Base-by-base conservation (phyloP, 345 rosid species). In the Jatropha curcas region DNA sequence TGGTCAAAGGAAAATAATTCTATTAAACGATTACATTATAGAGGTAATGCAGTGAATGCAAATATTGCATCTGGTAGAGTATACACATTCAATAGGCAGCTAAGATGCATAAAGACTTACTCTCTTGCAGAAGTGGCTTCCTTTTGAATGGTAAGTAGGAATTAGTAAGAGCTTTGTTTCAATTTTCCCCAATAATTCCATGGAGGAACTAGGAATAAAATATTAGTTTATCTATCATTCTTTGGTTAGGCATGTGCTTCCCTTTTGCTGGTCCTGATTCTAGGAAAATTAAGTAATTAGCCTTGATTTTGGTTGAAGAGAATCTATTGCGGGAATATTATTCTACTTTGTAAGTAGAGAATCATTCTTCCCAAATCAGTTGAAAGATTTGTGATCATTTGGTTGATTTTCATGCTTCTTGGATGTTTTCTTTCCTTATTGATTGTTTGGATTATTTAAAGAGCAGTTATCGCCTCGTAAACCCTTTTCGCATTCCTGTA, bases 51-150 rank as follows among this genome's bases (percentile, higher is more conserved):
- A 25, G 87, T 76, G 56, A 60, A 76, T 17, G 73, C 84, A 35
- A 59, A 53, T 33, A 68, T 95, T 77, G 76, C 81, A 19, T 77
- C 86, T 19, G 89, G 86, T 61, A 81, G 60, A 70, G 66, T 83
- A 43, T 82, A 84, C 81, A 84, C 87, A 7, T 95, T 77, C 81
- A 86, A 90, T 78, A 69, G 73, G 68, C 71, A 62, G 63, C 82
- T 93, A 70, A 77, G 61, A 78, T 86, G 90, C 73, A 70, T 86
- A 25, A 82, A 76, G 75, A 77, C 86, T 16, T 56, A 13, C 17
- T 13, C 64, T 35, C 65, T 76, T 30, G 43, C 51, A 2, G 52
- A 43, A 30, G 65, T 50, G 8, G 67, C 57, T 71, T 71, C 67
- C 30, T 50, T 56, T 50, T 50, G 56, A 46, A 46, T 60, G n/a